Evolutionary conservation across 2,329 filamentous ascomycete species (phyloP).

Genomic region (Fusarium sp.): DNA sequence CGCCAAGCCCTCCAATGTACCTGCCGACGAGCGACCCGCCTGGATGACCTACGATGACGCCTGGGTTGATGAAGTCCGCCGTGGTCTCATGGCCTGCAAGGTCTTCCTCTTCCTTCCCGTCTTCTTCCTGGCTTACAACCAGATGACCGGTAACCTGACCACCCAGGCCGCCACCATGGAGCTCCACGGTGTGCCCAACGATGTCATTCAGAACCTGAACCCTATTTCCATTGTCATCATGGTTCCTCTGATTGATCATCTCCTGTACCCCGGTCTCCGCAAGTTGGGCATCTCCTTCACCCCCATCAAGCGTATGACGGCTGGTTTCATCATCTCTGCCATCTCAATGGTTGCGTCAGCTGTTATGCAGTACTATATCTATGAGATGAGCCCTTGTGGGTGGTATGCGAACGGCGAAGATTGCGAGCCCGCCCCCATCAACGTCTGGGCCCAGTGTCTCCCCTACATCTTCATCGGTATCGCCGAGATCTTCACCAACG

Average conservation of each 20-base stretch:
- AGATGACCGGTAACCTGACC: constrained; percentile 73
- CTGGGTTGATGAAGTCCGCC: constrained; percentile 85
- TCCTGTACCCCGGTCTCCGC: constrained; percentile 79
- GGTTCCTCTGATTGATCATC: constrained; percentile 79
- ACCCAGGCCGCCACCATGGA: constrained; percentile 78
- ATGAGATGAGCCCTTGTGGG: constrained; percentile 74
- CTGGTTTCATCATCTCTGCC: constrained; percentile 77
- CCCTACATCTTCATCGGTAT: constrained; percentile 68
- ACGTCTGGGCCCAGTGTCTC: constrained; percentile 73
- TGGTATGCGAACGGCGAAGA: constrained; percentile 61
- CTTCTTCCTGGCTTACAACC: constrained; percentile 73
- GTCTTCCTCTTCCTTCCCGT: constrained; percentile 81
- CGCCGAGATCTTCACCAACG: constrained; percentile 69
- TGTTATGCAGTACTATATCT: constrained; percentile 75
- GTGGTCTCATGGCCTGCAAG: constrained; percentile 78
- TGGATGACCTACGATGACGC: constrained; percentile 90
- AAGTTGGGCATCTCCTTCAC: constrained; percentile 76
- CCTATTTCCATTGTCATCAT: constrained; percentile 83
- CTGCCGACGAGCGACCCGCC: constrained; percentile 67
- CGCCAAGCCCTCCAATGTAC: constrained; percentile 77
- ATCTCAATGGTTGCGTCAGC: constrained; percentile 73
- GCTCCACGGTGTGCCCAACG: constrained; percentile 82
- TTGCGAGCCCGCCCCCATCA: constrained; percentile 74
- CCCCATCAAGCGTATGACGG: constrained; percentile 82
- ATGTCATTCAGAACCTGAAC: constrained; percentile 83